Conservation (phyloP, 2,329 filamentous ascomycete genomes). For the Orbilia oligospora region DNA sequence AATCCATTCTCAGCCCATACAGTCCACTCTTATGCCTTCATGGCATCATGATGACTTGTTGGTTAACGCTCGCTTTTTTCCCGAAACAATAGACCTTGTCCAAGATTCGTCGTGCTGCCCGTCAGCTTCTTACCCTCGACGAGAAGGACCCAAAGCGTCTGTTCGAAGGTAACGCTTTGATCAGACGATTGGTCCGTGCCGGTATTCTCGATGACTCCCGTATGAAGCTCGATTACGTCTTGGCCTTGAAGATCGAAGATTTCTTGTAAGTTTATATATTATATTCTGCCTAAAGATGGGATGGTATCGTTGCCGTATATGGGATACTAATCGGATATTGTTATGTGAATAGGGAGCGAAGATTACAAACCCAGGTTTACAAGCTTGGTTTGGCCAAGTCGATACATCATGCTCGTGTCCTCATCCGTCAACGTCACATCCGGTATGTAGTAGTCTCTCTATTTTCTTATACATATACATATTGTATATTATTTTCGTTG, state of each 20-base stretch:
- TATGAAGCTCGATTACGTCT: slow-evolving; percentile 99
- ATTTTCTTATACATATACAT: slow-evolving; percentile 60
- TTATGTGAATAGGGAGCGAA: slow-evolving; percentile 57
- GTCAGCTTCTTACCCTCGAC: slow-evolving; percentile 99
- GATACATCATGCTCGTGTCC: slow-evolving; percentile 99
- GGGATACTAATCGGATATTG: slow-evolving; percentile 18
- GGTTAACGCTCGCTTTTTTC: slow-evolving; percentile 46
- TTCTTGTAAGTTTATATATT: slow-evolving; percentile 79
- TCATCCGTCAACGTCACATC: slow-evolving; percentile 99
- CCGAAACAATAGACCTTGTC: slow-evolving; percentile 78
- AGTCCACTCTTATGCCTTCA: slow-evolving; percentile 61
- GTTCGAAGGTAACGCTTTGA: slow-evolving; percentile 99
- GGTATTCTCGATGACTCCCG: slow-evolving; percentile 99
- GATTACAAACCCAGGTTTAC: slow-evolving; percentile 98
- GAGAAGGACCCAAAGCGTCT: slow-evolving; percentile 99
- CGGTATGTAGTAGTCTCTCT: slow-evolving; percentile 70
- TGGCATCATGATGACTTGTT: slow-evolving; percentile 61
- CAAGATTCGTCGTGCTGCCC: slow-evolving; percentile 99
- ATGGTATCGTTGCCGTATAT: background rate
- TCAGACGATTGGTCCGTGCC: slow-evolving; percentile 99
- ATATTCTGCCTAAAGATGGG: no score
- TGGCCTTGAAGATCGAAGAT: slow-evolving; percentile 99
- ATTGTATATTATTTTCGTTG: background rate
- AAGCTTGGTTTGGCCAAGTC: slow-evolving; percentile 99
- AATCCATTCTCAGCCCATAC: slow-evolving; percentile 57